Conservation (phyloP, 108 stramenopile genomes). For the Skeletonema marinoi region DNA sequence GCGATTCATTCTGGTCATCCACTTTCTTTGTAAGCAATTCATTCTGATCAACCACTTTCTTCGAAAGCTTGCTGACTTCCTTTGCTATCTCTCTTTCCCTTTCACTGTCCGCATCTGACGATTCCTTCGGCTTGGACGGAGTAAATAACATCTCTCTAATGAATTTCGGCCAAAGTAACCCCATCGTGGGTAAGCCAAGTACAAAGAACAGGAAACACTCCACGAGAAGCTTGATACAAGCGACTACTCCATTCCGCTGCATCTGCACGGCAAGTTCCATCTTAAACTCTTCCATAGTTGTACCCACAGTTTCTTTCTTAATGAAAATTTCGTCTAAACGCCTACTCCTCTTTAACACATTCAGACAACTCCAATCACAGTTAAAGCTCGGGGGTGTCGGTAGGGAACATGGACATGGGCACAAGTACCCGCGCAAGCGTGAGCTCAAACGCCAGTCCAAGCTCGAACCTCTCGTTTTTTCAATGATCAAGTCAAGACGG, state of each 20-base stretch:
- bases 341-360: no score
- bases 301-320: neutral
- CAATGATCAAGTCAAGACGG: conserved; percentile 1
- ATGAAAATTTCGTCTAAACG: neutral
- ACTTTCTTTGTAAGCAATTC: no score
- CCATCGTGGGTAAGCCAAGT: neutral
- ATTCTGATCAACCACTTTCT: no score
- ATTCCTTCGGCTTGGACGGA: neutral
- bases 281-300: conserved; percentile 2
- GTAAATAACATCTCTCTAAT: conserved; percentile 7
- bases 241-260: neutral
- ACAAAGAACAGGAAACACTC: neutral
- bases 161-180: neutral
- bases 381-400: no score
- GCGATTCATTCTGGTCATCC: no score
- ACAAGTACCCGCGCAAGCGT: no score
- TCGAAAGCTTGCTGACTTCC: no score
- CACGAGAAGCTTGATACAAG: neutral
- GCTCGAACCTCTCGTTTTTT: neutral
- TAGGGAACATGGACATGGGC: no score
- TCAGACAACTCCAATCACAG: no score
- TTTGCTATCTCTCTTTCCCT: neutral
- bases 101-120: neutral
- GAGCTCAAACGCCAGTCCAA: neutral
- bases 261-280: neutral